Evolutionary conservation across 1,284 basidiomycete genomes (phyloP), one percentile per base, ranked within the genome.

Genomic region (Exobasidium rhododendri): DNA sequence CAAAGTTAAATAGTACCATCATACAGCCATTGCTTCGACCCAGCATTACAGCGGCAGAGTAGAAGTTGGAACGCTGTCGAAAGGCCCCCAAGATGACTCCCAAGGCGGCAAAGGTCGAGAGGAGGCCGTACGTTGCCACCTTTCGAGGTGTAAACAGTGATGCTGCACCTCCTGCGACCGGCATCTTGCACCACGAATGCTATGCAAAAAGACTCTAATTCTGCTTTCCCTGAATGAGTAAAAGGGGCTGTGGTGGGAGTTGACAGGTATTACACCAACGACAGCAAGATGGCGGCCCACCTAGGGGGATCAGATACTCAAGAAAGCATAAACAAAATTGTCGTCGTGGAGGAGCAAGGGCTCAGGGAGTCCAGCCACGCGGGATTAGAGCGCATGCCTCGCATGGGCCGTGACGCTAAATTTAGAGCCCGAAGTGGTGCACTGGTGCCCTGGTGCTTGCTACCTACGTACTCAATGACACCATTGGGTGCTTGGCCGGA

Each of bases 21-120:
- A 79, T 62, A 49, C 73, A 75, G n/a, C 68, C 87, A 74, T 89
- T 93, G 78, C 91, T 94, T 80, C 89, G 89, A 3, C 91, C 90
- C n/a, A 99, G 85, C 75, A 89, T 90, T 1, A 97, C 91, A 11
- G 90, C 86, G 3, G 96, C 89, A 13, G 92, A 89, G 77, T 94
- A 98, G 83, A 96, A 97, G 83, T 96, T 97, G 74, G 88, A 88
- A 70, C 96, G 86, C 61, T 86, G 88, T 72, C 87, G 85, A 70
- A 94, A 85, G 3, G 93, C 93, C 79, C 89, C 89, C 56, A 62
- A 61, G 13, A 75, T 66, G 5, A 77, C 69, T 17, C 28, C 47
- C 5, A 59, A 47, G 28, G 75, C 66, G 20, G 65, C 66, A 7
- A 61, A 28, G 7, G 68, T 64, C 14, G 75, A 77, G 11, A 63